These are phyloP conservation scores for Pleurotus eryngii DNA, from an alignment of 768 basidiomycete species.

Conservation along the genomic window DNA sequence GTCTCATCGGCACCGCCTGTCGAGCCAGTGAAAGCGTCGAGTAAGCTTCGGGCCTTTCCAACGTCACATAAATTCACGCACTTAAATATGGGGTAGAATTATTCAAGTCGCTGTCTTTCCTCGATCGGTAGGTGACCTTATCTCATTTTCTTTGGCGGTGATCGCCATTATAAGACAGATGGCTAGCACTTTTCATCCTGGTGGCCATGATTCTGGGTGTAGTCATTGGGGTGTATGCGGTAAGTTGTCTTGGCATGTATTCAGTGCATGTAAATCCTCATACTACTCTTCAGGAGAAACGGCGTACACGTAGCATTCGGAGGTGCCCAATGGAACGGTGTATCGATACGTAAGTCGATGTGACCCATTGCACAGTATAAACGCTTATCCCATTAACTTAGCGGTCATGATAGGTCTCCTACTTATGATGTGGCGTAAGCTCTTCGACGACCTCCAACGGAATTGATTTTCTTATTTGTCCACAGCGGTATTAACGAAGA, in stretches of 20 bases:
- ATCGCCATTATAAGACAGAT: constrained; percentile 21
- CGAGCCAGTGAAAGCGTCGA: neutral
- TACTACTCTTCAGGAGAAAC: neutral
- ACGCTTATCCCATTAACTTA: constrained; percentile 21
- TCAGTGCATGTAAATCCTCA: too few species aligned
- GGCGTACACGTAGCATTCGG: constrained; percentile 59
- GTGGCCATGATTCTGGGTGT: constrained; percentile 74
- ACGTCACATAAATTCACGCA: too few species aligned
- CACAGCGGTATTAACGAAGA: constrained; percentile 57
- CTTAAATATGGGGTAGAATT: constrained; percentile 20
- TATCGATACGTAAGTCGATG: constrained; percentile 68
- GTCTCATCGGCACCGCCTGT: neutral
- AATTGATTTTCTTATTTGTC: neutral
- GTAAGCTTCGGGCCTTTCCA: neutral
- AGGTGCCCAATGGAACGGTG: constrained; percentile 59
- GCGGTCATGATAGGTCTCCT: constrained; percentile 81
- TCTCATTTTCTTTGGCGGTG: neutral
- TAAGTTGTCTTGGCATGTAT: constrained; percentile 12
- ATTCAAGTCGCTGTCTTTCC: constrained; percentile 40
- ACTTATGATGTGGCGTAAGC: constrained; percentile 76
- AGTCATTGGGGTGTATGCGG: constrained; percentile 67
- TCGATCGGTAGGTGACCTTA: constrained; percentile 31
- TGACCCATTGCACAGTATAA: neutral
- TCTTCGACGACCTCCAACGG: neutral
- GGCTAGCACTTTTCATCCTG: constrained; percentile 65